Base-by-base conservation (phyloP, 108 stramenopile species). In the Conticribra guillardii region DNA sequence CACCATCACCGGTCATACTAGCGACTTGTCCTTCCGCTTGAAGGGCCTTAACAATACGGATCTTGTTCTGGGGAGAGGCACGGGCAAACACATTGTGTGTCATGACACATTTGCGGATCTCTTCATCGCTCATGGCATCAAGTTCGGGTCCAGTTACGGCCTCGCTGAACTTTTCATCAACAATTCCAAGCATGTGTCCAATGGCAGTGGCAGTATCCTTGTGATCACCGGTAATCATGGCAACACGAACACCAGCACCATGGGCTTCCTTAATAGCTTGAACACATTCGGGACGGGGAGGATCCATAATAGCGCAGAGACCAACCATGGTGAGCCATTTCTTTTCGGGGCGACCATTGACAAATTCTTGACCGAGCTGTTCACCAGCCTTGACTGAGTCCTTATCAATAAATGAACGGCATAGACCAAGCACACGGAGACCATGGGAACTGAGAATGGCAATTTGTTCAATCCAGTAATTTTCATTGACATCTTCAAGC, bases 1-100 rank as follows among this genome's bases (percentile, higher is more conserved):
- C 99, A 64, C 99, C 99, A 81, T 99, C 99, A 52, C 99, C 99
- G 53, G 99, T 99, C 94, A 99, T 96, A 72, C 90, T 87, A 27
- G 92, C 83, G 47, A 98, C 84, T 64, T 97, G 83, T n/a, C 90
- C 94, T 54, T 89, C 61, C n/a, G 87, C 74, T 82, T 97, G 95
- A 60, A 94, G 89, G 47, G 96, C 89, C 87, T 93, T 87, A 31
- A 98, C 97, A 77, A 99, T 98, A 18, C 74, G 84, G 54, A 93
- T 89, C 76, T 93, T 90, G 74, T 90, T 93, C 55, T 88, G 82
- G 22, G 91, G 73, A 22, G 89, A 84, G n/a, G 92, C 91, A 60
- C 96, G 91, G 28, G 96, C 92, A 47, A 97, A 95, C 9, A 97
- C 92, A 57, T 90, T 93, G 81, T 88, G 85, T 29, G 60, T 74